phyloP scores from a whole-genome alignment of 176 grass and related monocot genomes.

The Ensete ventricosum region DNA sequence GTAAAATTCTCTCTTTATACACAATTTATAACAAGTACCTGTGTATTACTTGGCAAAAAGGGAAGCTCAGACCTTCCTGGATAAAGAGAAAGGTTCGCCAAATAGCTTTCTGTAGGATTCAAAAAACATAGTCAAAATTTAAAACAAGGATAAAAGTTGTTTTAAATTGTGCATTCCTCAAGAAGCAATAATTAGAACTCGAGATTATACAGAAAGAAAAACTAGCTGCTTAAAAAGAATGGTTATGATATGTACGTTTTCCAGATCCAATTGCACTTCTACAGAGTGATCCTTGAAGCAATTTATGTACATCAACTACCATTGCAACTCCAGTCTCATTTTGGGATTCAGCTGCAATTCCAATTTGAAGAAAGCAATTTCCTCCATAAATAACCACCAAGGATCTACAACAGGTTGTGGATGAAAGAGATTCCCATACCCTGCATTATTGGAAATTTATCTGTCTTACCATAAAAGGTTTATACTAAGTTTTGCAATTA shows the following conservation, averaged over 20 bases:
- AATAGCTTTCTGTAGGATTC: conserved; percentile 62
- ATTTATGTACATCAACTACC: conserved; percentile 43
- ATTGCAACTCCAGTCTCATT: conserved; percentile 32
- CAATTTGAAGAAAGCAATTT: conserved; percentile 76
- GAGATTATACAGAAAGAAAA: not conserved
- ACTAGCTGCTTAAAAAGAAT: not conserved
- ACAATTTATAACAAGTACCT: conserved; percentile 30
- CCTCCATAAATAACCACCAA: conserved; percentile 72
- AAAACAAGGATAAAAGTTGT: not conserved
- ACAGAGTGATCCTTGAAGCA: conserved; percentile 64
- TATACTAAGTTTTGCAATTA: not conserved
- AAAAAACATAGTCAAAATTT: conserved; percentile 1
- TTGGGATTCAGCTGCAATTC: conserved; percentile 38
- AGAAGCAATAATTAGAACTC: not conserved
- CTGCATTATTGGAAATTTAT: conserved; percentile 29
- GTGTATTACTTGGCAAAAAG: conserved; percentile 75
- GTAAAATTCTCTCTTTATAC: not conserved
- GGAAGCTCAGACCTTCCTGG: conserved; percentile 65
- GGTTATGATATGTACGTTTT: conserved; percentile 49
- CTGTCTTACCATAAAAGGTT: not conserved
- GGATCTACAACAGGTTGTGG: conserved; percentile 78
- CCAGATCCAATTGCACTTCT: conserved; percentile 53
- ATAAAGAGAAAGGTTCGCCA: conserved; percentile 82
- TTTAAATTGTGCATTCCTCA: not conserved
- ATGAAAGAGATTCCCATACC: conserved; percentile 71